Evolutionary conservation across 192 early-diverging fungal genomes (phyloP).

Genomic region (Podila verticillata): DNA sequence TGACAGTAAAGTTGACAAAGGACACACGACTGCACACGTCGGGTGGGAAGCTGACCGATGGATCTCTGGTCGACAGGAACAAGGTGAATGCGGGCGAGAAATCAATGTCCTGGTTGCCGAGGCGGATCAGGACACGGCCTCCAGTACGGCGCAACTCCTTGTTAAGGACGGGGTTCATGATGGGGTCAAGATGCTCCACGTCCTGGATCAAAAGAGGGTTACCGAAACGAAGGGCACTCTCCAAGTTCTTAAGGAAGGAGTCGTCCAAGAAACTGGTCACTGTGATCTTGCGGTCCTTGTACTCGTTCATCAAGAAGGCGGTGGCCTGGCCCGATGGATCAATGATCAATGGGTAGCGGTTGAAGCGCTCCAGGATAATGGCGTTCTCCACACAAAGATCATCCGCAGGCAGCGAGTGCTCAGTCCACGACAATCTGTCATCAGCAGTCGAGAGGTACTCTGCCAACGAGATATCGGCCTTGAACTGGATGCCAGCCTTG

Average conservation of each 20-base stretch:
- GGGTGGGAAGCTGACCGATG: conserved; percentile 92
- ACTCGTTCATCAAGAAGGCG: conserved; percentile 86
- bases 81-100: conserved; percentile 97
- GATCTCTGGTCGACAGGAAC: conserved; percentile 94
- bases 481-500: conserved; percentile 76
- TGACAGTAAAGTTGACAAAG: conserved; percentile 99
- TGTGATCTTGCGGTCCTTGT: conserved; percentile 87
- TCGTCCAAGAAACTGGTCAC: conserved; percentile 98
- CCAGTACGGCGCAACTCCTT: conserved; percentile 96
- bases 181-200: conserved; percentile 96
- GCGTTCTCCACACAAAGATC: conserved; percentile 98
- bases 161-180: conserved; percentile 98
- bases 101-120: conserved; percentile 99
- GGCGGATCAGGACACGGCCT: conserved; percentile 92
- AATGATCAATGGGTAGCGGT: conserved; percentile 97
- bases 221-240: conserved; percentile 98
- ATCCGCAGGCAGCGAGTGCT: conserved; percentile 85
- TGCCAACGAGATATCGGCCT: conserved; percentile 82
- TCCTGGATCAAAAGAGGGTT: conserved; percentile 97
- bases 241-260: conserved; percentile 96
- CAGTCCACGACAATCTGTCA: conserved; percentile 91
- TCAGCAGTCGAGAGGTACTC: conserved; percentile 94
- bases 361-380: conserved; percentile 94
- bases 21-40: conserved; percentile 98
- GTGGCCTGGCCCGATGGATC: conserved; percentile 97